Evolutionary conservation across 306 rosid genomes (phyloP).

Genomic region (Amphicarpaea edgeworthii): DNA sequence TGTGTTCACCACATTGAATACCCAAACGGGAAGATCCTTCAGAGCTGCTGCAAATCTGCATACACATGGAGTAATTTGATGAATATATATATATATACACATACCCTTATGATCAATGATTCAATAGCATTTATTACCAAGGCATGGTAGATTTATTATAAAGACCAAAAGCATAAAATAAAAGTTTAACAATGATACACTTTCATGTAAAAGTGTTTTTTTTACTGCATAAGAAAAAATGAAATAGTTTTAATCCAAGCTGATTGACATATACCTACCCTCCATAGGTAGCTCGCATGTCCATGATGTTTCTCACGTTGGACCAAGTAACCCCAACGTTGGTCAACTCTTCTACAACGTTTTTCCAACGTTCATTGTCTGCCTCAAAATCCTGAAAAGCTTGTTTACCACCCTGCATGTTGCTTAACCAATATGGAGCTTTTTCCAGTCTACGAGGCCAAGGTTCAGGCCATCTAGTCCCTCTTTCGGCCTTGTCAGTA

Average conservation of each 20-base stretch:
- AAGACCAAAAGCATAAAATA: background rate
- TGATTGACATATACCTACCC: slow-evolving; percentile 59
- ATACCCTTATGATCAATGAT: background rate
- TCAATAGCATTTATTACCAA: background rate
- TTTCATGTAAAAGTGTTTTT: no score
- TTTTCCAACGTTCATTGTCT: slow-evolving; percentile 75
- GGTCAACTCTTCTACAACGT: slow-evolving; percentile 60
- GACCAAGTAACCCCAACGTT: slow-evolving; percentile 74
- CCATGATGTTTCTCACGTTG: slow-evolving; percentile 82
- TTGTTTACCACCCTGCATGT: slow-evolving; percentile 71
- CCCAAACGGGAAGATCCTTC: slow-evolving; percentile 76
- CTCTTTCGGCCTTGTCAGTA: slow-evolving; percentile 53
- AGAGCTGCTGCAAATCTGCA: slow-evolving; percentile 84
- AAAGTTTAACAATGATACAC: no score
- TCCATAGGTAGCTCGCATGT: slow-evolving; percentile 84
- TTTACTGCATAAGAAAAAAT: no score
- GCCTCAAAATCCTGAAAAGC: slow-evolving; percentile 69
- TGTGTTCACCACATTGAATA: slow-evolving; percentile 75
- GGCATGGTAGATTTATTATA: background rate
- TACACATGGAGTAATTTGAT: background rate
- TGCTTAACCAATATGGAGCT: slow-evolving; percentile 77
- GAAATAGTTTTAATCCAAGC: background rate
- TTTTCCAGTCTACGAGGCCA: slow-evolving; percentile 74
- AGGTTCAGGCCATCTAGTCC: slow-evolving; percentile 67
- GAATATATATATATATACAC: no score